Evolutionary conservation across 2,329 filamentous ascomycete species (phyloP).

Genomic region (Fonsecaea multimorphosa): DNA sequence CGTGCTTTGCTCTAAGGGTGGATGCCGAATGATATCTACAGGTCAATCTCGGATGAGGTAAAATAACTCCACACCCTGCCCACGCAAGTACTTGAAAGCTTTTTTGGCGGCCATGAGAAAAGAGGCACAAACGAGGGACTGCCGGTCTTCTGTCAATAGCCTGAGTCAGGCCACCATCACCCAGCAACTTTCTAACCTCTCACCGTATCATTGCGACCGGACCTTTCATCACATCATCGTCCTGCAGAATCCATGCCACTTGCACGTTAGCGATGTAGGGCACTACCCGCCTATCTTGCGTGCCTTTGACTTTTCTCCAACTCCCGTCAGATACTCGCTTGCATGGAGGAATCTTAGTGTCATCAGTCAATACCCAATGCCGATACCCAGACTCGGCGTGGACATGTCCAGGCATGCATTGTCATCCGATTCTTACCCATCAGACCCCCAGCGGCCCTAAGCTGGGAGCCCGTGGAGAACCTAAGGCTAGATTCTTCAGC

Average conservation of each 20-base stretch:
- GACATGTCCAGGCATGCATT: neutral
- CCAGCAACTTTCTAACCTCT: no score
- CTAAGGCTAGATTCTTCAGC: no score
- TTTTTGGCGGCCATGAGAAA: neutral
- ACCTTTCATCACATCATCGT: constrained; percentile 15
- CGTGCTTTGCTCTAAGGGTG: neutral
- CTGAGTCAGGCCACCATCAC: constrained; percentile 7
- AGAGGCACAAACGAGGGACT: neutral
- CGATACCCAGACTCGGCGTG: neutral
- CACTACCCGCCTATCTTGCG: neutral
- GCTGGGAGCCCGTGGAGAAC: no score
- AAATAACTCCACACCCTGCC: neutral
- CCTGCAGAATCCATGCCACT: neutral
- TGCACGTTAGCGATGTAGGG: neutral
- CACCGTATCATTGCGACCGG: neutral
- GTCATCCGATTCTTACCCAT: constrained; percentile 4
- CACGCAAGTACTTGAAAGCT: constrained; percentile 9
- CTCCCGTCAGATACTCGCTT: neutral
- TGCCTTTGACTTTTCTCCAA: constrained; percentile 2
- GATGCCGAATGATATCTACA: neutral
- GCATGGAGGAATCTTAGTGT: neutral
- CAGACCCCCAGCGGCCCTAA: no score
- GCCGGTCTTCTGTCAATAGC: neutral
- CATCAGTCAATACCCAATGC: neutral
- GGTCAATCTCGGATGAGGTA: neutral